Evolutionary conservation across 768 basidiomycete genomes (phyloP).

Genomic region (Pluteus cervinus): DNA sequence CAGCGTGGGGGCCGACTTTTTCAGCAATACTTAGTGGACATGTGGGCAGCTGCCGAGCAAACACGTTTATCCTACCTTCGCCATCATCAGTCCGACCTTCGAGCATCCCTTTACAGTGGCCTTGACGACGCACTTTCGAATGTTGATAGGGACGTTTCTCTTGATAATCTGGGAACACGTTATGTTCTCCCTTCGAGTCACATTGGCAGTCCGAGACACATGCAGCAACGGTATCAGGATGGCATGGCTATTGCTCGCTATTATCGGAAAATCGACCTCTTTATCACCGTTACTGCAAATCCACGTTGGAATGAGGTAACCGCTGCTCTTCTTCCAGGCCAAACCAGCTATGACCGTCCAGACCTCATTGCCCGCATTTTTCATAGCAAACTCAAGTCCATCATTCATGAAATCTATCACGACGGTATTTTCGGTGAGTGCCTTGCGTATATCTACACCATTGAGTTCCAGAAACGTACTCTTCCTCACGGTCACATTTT

Average conservation of each 20-base stretch:
- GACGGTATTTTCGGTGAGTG: constrained; percentile 33
- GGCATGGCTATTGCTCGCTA: constrained; percentile 32
- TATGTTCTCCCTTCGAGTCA: constrained; percentile 28
- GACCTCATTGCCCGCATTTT: constrained; percentile 1
- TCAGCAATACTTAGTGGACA: constrained; percentile 39
- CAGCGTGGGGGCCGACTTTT: constrained; percentile 33
- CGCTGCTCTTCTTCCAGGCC: constrained; percentile 25
- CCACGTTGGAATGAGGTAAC: constrained; percentile 38
- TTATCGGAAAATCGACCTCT: constrained; percentile 31
- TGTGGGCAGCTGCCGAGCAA: constrained; percentile 39
- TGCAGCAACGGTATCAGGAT: constrained; percentile 37
- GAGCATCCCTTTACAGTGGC: constrained; percentile 29
- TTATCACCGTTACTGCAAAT: constrained; percentile 46
- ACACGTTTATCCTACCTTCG: constrained; percentile 24
- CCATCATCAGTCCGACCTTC: constrained; percentile 27
- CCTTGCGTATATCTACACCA: constrained; percentile 37
- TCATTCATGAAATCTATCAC: constrained; percentile 6
- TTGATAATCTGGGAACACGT: constrained; percentile 17
- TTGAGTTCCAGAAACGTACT: constrained; percentile 41
- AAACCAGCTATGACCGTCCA: constrained; percentile 17
- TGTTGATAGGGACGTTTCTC: not conserved
- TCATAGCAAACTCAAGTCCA: not conserved
- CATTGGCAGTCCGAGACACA: constrained; percentile 26
- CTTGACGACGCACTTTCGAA: not conserved
- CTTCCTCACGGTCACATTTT: constrained; percentile 40